Percentiles rank a stretch among this genome's conserved stretches.
These are phyloP conservation scores for Geranium brycei DNA, from an alignment of 345 rosid genomes.

Conservation along the genomic window DNA sequence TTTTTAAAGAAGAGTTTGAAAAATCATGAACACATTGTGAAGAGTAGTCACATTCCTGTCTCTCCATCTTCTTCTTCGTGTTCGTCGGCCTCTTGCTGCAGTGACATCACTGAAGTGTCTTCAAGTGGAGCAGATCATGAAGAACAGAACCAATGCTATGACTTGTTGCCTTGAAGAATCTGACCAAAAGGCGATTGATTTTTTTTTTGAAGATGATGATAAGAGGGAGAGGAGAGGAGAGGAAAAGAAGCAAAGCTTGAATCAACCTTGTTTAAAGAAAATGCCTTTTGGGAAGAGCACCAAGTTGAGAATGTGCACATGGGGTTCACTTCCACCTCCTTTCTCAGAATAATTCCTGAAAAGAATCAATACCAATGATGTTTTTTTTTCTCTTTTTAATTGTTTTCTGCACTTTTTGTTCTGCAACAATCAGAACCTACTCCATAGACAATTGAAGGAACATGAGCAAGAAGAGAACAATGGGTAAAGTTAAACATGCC, in stretches of 20 bases:
- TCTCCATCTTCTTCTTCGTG: too few species aligned
- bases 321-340: not conserved
- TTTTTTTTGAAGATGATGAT: not conserved
- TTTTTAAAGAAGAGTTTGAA: not conserved
- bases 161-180: not conserved
- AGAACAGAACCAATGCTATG: not conserved
- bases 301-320: not conserved
- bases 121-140: not conserved
- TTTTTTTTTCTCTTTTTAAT: too few species aligned
- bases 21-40: not conserved
- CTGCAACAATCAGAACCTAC: not conserved
- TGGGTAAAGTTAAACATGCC: not conserved
- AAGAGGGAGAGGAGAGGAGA: not conserved
- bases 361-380: not conserved
- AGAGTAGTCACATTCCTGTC: not conserved
- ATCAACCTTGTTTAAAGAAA: not conserved
- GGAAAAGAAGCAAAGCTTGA: not conserved
- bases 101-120: not conserved
- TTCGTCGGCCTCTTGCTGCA: not conserved
- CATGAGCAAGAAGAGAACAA: not conserved
- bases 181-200: not conserved
- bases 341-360: not conserved
- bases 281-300: not conserved
- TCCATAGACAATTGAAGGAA: not conserved
- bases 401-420: not conserved